phyloP scores from a whole-genome alignment of 192 early-diverging fungal species.

The Linnemannia hyalina region DNA sequence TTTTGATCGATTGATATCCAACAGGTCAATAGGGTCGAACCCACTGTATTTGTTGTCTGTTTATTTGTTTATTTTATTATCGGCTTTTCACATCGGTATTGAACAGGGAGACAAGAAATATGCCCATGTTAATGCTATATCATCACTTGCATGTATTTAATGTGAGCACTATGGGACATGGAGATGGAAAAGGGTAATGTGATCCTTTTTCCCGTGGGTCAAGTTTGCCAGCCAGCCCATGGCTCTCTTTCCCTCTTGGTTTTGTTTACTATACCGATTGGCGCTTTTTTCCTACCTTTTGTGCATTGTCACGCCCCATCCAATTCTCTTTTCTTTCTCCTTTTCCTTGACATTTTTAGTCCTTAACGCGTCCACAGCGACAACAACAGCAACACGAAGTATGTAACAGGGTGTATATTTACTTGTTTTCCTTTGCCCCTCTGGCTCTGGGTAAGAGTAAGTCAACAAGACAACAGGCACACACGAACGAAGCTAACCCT shows the following conservation, averaged over 20 bases:
- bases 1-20: constrained; percentile 1
- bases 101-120: background rate
- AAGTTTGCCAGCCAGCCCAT: background rate
- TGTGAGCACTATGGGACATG: background rate
- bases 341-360: background rate
- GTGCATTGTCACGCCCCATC: background rate
- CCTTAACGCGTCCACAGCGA: background rate
- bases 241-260: background rate
- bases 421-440: background rate
- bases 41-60: background rate
- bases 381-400: background rate
- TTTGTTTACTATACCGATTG: background rate
- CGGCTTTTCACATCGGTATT: background rate
- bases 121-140: background rate
- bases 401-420: background rate
- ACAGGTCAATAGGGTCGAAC: background rate
- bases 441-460: background rate
- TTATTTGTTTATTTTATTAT: background rate
- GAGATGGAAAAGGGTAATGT: constrained; percentile 1
- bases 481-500: background rate
- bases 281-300: too few species aligned
- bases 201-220: constrained; percentile 4
- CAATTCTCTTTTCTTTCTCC: background rate
- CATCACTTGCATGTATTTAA: constrained; percentile 2
- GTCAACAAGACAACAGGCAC: background rate